Evolutionary conservation across 768 basidiomycete genomes (phyloP).

Genomic region (Pluteus cervinus): DNA sequence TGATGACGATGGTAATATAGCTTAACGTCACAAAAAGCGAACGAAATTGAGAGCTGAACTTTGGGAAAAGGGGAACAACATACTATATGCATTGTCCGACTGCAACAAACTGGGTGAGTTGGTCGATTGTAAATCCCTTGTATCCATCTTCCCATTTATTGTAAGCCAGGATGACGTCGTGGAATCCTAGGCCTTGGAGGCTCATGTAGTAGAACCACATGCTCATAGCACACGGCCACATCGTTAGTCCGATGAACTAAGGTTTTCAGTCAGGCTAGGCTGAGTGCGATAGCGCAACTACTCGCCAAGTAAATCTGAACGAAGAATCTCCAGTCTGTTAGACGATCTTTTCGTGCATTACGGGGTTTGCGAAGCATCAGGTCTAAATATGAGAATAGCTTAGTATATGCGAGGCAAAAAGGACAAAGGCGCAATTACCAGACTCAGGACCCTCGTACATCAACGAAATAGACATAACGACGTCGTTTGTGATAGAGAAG

Average conservation of each 20-base stretch:
- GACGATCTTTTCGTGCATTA: conserved; percentile 40
- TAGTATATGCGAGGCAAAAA: neutral
- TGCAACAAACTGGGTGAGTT: conserved; percentile 28
- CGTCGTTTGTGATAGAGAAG: conserved; percentile 49
- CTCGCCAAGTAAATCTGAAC: conserved; percentile 41
- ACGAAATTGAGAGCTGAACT: too few species aligned
- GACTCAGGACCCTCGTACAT: conserved; percentile 49
- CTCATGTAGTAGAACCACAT: too few species aligned
- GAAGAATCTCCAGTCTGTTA: conserved; percentile 44
- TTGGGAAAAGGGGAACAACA: too few species aligned
- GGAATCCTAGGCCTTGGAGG: too few species aligned
- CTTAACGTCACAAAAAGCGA: too few species aligned
- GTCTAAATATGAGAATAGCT: conserved; percentile 16
- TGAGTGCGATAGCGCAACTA: too few species aligned
- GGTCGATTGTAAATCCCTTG: conserved; percentile 20
- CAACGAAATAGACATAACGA: conserved; percentile 43
- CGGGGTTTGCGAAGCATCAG: conserved; percentile 44
- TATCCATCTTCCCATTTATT: conserved; percentile 32
- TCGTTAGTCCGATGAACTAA: too few species aligned
- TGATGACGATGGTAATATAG: conserved; percentile 42
- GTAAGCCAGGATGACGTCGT: conserved; percentile 33
- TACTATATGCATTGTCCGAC: conserved; percentile 42
- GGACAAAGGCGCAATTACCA: conserved; percentile 21
- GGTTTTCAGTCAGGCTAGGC: too few species aligned
- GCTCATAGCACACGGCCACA: too few species aligned